phyloP scores from a whole-genome alignment of 208 protist species.

The Leishmania major region DNA sequence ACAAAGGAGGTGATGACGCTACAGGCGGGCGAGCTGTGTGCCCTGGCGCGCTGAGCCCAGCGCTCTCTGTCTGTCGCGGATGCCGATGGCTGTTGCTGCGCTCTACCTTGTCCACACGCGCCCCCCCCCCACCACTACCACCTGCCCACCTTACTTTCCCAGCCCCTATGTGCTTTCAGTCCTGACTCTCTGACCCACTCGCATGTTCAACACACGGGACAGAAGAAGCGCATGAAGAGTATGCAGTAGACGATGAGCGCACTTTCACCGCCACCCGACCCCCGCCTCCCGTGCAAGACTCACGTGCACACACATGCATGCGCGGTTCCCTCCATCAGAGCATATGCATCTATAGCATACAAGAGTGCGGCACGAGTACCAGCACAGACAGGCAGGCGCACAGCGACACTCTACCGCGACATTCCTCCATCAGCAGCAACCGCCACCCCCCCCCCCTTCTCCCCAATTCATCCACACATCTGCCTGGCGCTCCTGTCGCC shows the following conservation, averaged over 20 bases:
- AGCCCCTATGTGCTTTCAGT: background rate
- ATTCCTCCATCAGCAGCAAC: background rate
- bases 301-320: background rate
- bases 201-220: background rate
- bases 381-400: background rate
- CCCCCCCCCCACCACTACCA: background rate
- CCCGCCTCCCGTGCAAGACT: background rate
- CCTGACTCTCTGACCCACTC: background rate
- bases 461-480: background rate
- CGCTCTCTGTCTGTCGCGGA: background rate
- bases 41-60: conserved; percentile 15
- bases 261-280: background rate
- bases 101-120: background rate
- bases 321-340: background rate
- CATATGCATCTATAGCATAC: background rate
- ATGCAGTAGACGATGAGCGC: background rate
- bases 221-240: background rate
- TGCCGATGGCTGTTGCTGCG: background rate
- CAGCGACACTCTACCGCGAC: background rate
- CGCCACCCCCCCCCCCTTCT: too few species aligned
- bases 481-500: background rate
- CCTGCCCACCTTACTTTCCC: background rate
- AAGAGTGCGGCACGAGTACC: background rate
- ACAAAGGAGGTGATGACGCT: conserved; percentile 45
- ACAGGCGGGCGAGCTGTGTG: conserved; percentile 60